Conservation (phyloP, 192 early-diverging fungal species). For the Spizellomyces punctatus region DNA sequence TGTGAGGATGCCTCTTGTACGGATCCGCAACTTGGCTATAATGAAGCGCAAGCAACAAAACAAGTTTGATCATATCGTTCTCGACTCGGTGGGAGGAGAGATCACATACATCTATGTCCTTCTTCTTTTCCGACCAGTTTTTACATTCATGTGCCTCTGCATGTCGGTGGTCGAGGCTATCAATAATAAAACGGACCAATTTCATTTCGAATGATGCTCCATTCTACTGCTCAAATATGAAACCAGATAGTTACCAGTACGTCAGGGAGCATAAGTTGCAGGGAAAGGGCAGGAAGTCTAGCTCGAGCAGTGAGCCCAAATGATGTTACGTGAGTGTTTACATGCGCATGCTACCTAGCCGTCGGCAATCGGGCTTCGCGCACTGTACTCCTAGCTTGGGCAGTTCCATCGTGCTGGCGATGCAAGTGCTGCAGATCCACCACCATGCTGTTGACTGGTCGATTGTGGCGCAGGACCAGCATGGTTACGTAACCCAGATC, state of each 20-base stretch:
- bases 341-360: background rate
- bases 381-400: background rate
- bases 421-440: too few species aligned
- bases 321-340: too few species aligned
- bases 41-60: too few species aligned
- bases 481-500: too few species aligned
- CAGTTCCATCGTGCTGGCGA: background rate
- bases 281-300: slow-evolving; percentile 22
- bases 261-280: background rate
- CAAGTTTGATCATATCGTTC: too few species aligned
- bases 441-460: too few species aligned
- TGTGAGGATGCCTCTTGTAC: background rate
- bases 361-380: background rate
- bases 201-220: too few species aligned
- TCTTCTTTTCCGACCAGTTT: slow-evolving; percentile 4
- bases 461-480: too few species aligned
- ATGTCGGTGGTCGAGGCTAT: slow-evolving; percentile 7
- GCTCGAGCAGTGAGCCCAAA: background rate
- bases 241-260: slow-evolving; percentile 8
- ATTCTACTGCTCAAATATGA: too few species aligned
- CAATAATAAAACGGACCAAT: background rate
- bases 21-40: too few species aligned
- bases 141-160: slow-evolving; percentile 4
- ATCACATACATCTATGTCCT: background rate
- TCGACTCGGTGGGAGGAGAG: background rate